phyloP scores from a whole-genome alignment of 495 filamentous ascomycete species.

The Neurospora cerealis region DNA sequence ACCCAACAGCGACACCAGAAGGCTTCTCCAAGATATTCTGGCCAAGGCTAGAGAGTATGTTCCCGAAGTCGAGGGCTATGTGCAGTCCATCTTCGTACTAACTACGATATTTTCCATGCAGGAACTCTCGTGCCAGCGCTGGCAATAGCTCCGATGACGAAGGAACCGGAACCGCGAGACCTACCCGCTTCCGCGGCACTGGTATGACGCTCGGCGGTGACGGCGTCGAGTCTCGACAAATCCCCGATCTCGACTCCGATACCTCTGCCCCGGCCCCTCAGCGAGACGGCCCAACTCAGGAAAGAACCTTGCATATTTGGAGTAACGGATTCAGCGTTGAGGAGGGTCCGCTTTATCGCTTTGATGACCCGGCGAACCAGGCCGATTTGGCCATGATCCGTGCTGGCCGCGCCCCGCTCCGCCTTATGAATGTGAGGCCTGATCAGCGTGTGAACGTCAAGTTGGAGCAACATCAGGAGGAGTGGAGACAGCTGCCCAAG shows the following conservation, averaged over 20 bases:
- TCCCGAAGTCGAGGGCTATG: neutral
- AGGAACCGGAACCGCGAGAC: conserved; percentile 34
- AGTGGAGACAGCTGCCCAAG: conserved; percentile 72
- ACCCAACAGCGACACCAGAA: conserved; percentile 44
- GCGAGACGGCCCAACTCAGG: conserved; percentile 35
- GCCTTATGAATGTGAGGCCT: conserved; percentile 75
- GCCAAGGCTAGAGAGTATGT: conserved; percentile 70
- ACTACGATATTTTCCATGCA: conserved; percentile 5
- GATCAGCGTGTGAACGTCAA: conserved; percentile 88
- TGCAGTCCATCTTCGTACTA: neutral
- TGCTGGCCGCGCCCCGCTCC: conserved; percentile 73
- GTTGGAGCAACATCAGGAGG: conserved; percentile 74
- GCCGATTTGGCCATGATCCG: conserved; percentile 77
- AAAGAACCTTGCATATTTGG: conserved; percentile 81
- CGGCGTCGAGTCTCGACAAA: conserved; percentile 61
- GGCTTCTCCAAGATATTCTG: conserved; percentile 67
- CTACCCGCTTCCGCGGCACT: conserved; percentile 58
- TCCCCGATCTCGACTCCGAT: conserved; percentile 52
- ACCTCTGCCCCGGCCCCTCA: conserved; percentile 25
- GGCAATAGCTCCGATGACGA: conserved; percentile 46
- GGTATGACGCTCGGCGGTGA: conserved; percentile 88
- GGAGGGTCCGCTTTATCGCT: conserved; percentile 81
- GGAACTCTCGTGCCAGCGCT: conserved; percentile 20
- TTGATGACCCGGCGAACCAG: conserved; percentile 79
- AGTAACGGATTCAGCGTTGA: conserved; percentile 90